A percentile compares a stretch with the other conserved stretches of the same genome.
Evolutionary conservation across 164 flowering plant genomes (phyloP).

Genomic region (Vitis rotundifolia): DNA sequence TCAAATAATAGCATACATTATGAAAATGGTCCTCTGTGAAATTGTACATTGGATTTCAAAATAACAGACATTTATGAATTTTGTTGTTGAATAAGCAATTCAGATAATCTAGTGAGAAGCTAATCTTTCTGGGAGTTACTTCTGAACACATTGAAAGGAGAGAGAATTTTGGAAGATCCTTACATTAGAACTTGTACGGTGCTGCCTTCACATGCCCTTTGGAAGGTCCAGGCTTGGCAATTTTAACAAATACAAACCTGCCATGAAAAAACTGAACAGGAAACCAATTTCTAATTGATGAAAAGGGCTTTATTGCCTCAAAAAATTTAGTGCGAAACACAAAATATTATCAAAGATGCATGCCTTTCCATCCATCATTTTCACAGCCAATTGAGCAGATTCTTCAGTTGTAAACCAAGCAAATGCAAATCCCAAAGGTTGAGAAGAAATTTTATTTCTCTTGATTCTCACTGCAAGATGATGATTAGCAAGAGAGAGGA

Average conservation of each 20-base stretch:
- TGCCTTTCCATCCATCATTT: conserved; percentile 49
- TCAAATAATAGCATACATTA: no score
- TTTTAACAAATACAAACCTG: conserved; percentile 35
- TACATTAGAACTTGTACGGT: conserved; percentile 27
- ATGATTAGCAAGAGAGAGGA: not conserved
- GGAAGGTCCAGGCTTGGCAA: conserved; percentile 38
- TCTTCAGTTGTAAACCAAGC: conserved; percentile 36
- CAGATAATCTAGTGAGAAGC: no score
- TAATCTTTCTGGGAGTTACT: no score
- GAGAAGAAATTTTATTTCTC: conserved; percentile 20
- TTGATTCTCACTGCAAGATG: conserved; percentile 32
- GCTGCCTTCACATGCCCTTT: conserved; percentile 20
- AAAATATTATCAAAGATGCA: not conserved
- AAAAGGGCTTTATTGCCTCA: not conserved
- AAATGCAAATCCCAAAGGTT: conserved; percentile 43
- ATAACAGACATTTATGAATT: no score
- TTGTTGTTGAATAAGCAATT: no score
- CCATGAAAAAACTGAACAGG: conserved; percentile 39
- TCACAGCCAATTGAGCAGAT: conserved; percentile 28
- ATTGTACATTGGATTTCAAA: no score
- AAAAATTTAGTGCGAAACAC: not conserved
- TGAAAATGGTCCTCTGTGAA: no score
- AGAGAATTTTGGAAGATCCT: no score
- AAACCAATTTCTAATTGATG: conserved; percentile 1
- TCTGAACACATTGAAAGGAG: no score